Percentiles rank a stretch among this genome's conserved stretches.
These are phyloP conservation scores for Primulina eburnea DNA, from an alignment of 257 asterid species.

Conservation along the genomic window DNA sequence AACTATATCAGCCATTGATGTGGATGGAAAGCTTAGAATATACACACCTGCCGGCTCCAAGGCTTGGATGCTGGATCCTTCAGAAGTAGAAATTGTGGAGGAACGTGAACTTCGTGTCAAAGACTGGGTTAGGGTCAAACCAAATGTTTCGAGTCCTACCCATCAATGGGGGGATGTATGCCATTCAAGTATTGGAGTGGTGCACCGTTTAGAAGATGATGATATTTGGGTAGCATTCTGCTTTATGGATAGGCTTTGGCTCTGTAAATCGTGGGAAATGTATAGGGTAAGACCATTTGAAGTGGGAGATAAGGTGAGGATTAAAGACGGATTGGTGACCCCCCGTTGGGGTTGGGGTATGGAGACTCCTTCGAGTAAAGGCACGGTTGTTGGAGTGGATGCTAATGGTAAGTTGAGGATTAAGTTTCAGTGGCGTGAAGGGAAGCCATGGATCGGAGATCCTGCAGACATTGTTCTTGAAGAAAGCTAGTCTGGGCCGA, in stretches of 20 bases:
- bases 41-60: constrained; percentile 87
- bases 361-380: constrained; percentile 95
- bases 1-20: constrained; percentile 78
- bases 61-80: constrained; percentile 88
- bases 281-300: constrained; percentile 61
- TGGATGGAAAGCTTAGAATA: constrained; percentile 88
- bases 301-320: constrained; percentile 79
- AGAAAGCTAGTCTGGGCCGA: constrained; percentile 31
- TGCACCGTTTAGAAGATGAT: constrained; percentile 85
- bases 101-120: constrained; percentile 60
- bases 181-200: constrained; percentile 76
- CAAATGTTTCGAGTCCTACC: constrained; percentile 54
- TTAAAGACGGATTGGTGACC: constrained; percentile 70
- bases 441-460: constrained; percentile 94
- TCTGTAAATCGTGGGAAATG: constrained; percentile 77
- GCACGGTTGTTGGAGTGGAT: constrained; percentile 90
- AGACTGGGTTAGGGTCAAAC: constrained; percentile 84
- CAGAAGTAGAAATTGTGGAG: constrained; percentile 75
- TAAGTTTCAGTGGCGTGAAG: constrained; percentile 93
- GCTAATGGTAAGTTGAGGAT: constrained; percentile 92
- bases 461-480: constrained; percentile 86
- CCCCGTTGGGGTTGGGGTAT: constrained; percentile 99
- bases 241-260: constrained; percentile 85
- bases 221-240: constrained; percentile 90
- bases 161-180: constrained; percentile 92